Base-by-base conservation (phyloP, 768 basidiomycete genomes). In the Butyriboletus loyo region DNA sequence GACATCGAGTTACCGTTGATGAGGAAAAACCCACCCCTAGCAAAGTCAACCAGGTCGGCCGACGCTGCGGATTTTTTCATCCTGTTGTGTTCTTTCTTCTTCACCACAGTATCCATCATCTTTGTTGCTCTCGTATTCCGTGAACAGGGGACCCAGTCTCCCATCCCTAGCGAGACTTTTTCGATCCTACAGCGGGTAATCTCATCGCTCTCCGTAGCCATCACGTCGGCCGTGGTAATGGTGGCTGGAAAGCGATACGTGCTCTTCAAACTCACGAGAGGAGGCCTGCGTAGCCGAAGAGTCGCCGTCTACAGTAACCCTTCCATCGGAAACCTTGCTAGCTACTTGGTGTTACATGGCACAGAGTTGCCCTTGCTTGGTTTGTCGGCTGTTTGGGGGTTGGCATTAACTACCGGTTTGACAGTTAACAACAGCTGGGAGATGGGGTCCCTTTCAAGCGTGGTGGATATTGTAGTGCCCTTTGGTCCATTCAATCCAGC, bases 241-340 rank as follows among this genome's bases (percentile, higher is more conserved):
- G 44, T 64, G 4, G 45, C 42, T 0, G 56, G 62, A 22, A 58
- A 53, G n/a, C 52, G 59, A 25, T 62, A 58, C 27, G 53, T 58
- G 9, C 50, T 61, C 31, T 50, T 49, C 53, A 57, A 53, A 22
- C 45, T 61, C 32, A 24, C 43, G 5, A 42, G 24, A 22, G 53
- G 28, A 13, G 59, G 55, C n/a, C 15, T 64, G 8, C 50, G 45
- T 17, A 49, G 58, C 39, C 49, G 38, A 40, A 52, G 50, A 30
- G 49, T 61, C 3, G 53, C 51, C 5, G 13, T 64, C 22, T 55
- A 61, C 19, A 59, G 39, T 32, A 49, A 43, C 11, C 34, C 51
- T 14, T 46, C 57, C 14, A 53, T 64, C 24, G 53, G 42, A 7
- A 56, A 49, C 39, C 42, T 64, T 30, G 52, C 38, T 10, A 22